phyloP scores from a whole-genome alignment of 192 early-diverging fungal species.

The Dissophora ornata region DNA sequence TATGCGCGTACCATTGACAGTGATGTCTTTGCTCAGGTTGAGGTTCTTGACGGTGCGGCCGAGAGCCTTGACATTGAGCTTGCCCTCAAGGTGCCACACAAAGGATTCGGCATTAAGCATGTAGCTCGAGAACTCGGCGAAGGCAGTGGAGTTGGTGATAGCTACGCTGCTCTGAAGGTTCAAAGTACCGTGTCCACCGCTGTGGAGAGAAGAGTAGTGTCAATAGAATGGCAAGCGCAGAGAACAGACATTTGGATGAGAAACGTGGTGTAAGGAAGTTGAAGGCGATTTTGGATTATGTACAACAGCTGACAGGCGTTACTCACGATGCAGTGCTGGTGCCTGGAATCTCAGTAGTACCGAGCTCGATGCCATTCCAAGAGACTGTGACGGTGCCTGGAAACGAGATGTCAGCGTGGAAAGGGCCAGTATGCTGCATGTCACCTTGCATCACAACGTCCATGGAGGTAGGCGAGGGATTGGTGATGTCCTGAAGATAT shows the following conservation, averaged over 20 bases:
- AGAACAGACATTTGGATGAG: background rate
- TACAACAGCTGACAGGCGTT: too few relatives aligned
- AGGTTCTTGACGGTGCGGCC: slow-evolving; percentile 57
- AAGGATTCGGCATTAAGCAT: slow-evolving; percentile 61
- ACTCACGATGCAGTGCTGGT: slow-evolving; percentile 10
- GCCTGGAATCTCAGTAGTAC: slow-evolving; percentile 13
- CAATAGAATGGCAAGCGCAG: background rate
- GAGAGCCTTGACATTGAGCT: slow-evolving; percentile 57
- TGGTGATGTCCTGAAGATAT: slow-evolving; percentile 19
- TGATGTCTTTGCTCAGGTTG: slow-evolving; percentile 61
- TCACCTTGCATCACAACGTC: slow-evolving; percentile 20
- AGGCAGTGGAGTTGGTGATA: slow-evolving; percentile 53
- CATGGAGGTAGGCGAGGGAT: slow-evolving; percentile 20
- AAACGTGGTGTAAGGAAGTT: too few relatives aligned
- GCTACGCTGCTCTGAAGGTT: slow-evolving; percentile 40
- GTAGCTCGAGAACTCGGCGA: slow-evolving; percentile 59
- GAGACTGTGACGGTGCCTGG: slow-evolving; percentile 39
- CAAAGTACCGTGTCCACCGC: slow-evolving; percentile 21
- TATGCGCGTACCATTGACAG: slow-evolving; percentile 55
- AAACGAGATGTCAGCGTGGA: slow-evolving; percentile 58
- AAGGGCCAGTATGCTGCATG: slow-evolving; percentile 58
- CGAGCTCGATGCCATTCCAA: slow-evolving; percentile 44
- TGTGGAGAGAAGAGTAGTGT: background rate
- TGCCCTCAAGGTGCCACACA: slow-evolving; percentile 59
- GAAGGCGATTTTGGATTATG: too few relatives aligned